Conservation (phyloP, 164 flowering plant genomes). For the Berberis thunbergii region DNA sequence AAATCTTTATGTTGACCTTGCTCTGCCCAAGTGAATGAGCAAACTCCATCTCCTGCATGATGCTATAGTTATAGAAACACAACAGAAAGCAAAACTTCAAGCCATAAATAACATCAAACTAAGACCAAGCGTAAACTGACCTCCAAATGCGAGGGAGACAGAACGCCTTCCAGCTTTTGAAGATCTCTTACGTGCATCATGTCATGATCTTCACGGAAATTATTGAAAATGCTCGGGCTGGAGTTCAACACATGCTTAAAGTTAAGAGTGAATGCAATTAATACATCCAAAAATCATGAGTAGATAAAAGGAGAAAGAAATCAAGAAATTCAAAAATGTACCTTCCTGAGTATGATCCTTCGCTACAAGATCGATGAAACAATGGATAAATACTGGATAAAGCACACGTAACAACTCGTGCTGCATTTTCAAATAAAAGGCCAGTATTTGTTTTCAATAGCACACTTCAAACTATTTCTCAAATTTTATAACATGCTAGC, state of each 20-base stretch:
- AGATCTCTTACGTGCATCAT: constrained; percentile 77
- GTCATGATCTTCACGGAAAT: constrained; percentile 93
- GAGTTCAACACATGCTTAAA: constrained; percentile 8
- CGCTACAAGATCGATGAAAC: constrained; percentile 93
- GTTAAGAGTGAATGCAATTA: constrained; percentile 4
- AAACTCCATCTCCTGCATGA: constrained; percentile 87
- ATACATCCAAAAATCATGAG: background rate
- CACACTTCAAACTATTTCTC: background rate
- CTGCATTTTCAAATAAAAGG: constrained; percentile 29
- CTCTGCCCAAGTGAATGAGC: constrained; percentile 81
- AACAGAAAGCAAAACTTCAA: background rate
- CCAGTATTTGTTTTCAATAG: background rate
- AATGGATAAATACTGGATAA: constrained; percentile 92
- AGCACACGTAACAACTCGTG: constrained; percentile 93
- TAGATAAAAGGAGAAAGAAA: constrained; percentile 3
- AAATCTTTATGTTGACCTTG: constrained; percentile 83
- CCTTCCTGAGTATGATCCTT: constrained; percentile 88
- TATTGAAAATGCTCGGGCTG: constrained; percentile 84
- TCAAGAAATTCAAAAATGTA: constrained; percentile 13
- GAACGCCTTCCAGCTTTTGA: constrained; percentile 92
- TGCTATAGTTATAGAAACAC: background rate
- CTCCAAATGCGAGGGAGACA: constrained; percentile 90
- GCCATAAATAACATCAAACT: background rate
- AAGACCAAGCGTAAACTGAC: constrained; percentile 28
- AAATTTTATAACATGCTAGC: too few species aligned